A percentile compares a stretch with the other conserved stretches of the same genome.
Conservation (phyloP, 1,284 basidiomycete species). For the Malassezia sp. region DNA sequence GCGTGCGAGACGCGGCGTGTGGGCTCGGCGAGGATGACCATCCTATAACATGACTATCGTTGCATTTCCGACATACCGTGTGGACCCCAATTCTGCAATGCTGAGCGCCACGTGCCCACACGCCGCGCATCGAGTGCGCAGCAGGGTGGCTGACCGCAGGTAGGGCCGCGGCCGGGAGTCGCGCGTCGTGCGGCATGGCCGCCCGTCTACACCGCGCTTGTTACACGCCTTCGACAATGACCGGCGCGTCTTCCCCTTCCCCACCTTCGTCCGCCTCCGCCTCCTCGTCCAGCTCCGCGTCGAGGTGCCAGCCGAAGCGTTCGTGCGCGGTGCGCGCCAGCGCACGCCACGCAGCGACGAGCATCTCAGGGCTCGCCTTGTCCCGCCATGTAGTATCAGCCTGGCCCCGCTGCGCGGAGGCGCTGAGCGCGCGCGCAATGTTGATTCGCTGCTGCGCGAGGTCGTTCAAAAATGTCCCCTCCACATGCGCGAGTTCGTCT, state of each 20-base stretch:
- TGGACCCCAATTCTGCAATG: conserved; percentile 26
- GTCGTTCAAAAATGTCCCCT: conserved; percentile 6
- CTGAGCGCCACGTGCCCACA: conserved; percentile 15
- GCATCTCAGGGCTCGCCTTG: too few relatives aligned
- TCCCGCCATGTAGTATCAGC: too few relatives aligned
- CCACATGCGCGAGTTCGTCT: neutral
- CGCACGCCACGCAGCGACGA: conserved; percentile 9
- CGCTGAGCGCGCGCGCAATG: conserved; percentile 7
- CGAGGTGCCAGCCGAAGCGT: conserved; percentile 10
- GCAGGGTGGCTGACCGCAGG: too few relatives aligned
- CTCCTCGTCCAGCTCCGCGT: conserved; percentile 14
- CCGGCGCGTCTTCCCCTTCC: conserved; percentile 13
- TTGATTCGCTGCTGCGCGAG: conserved; percentile 9
- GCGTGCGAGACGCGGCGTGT: neutral
- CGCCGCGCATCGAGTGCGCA: too few relatives aligned
- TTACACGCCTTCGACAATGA: conserved; percentile 9
- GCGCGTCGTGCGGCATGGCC: too few relatives aligned
- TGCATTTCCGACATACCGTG: conserved; percentile 20
- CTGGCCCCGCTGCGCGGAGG: conserved; percentile 3
- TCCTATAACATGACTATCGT: conserved; percentile 25
- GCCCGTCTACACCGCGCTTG: too few relatives aligned
- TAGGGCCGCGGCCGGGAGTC: too few relatives aligned
- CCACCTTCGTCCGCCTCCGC: conserved; percentile 11
- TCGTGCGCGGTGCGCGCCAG: neutral
- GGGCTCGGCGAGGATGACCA: conserved; percentile 19